Evolutionary conservation across 2,329 filamentous ascomycete genomes (phyloP), one percentile per base, ranked within the genome.

Genomic region (Ophiostoma fasciatum): DNA sequence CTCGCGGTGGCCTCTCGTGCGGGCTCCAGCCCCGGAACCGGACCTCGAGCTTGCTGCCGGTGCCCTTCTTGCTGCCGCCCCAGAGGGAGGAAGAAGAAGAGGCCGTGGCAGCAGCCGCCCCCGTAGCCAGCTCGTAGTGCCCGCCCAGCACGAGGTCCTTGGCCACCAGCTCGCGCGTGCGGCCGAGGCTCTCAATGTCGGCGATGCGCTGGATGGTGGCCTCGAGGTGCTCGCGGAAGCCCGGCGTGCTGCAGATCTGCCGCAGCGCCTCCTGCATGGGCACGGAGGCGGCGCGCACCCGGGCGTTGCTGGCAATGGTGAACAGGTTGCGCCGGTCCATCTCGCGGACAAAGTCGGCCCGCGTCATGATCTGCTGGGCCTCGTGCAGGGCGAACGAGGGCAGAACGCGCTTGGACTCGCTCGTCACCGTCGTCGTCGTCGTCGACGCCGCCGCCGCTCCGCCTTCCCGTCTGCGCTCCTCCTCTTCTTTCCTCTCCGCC

Each of bases 241-340:
- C 82, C 4, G 74, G 68, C 47, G 78, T 59, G 4, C 62, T 55
- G 52, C 85, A 94, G 11, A 98, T 87, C 49, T 87, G 74, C 39
- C 75, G 71, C 58, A 98, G 93, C 1, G 90, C 90, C 33, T 76
- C 75, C 57, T 93, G 84, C 90, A 98, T 98, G 2, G 90, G 90
- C 19, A 98, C 88, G 2, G 79, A 88, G 55, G 92, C 88, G 2
- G 90, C 90, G 31, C 90, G 76, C 7, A 98, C 90, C 54, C 81
- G 79, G 13, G 87, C 84, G 28, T 71, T 69, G 39, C 78, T 83
- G 41, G 92, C 88, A 49, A 98, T 96, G 43, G 82, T 90, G 59
- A 96, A 94, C 40, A 98, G 73, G 53, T 96, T 96, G 41, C 90
- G 72, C 45, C 90, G 82, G 59, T 98, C 90, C 52, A 96, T 87